Conservation (phyloP, 2,329 filamentous ascomycete species). For the Calonectria crousiana region DNA sequence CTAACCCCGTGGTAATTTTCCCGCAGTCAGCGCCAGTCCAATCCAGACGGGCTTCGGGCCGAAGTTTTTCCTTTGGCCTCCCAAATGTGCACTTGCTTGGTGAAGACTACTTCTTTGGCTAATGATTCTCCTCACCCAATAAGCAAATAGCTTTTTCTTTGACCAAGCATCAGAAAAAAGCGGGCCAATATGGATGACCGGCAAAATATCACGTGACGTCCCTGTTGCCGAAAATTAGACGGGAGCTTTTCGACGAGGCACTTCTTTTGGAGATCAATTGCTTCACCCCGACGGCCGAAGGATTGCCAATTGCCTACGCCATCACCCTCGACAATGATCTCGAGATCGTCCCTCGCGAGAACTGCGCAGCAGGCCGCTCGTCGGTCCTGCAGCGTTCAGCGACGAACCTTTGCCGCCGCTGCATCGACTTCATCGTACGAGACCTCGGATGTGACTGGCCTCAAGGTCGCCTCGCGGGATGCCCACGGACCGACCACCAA, state of each 20-base stretch:
- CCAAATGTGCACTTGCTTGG: not conserved
- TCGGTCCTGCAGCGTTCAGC: constrained; percentile 68
- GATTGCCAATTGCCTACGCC: constrained; percentile 68
- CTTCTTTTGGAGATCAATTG: constrained; percentile 56
- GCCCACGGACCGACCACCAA: constrained; percentile 89
- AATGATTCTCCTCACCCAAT: not conserved
- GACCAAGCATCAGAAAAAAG: not conserved
- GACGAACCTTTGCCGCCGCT: constrained; percentile 70
- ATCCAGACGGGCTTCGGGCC: constrained; percentile 36
- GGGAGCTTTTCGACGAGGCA: constrained; percentile 58
- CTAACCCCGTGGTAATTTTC: not conserved
- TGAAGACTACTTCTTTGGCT: not conserved
- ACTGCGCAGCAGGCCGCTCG: constrained; percentile 70
- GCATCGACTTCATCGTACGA: constrained; percentile 84
- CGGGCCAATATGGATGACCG: constrained; percentile 45
- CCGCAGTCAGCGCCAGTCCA: constrained; percentile 20
- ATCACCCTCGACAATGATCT: constrained; percentile 71
- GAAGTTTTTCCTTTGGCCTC: constrained; percentile 26
- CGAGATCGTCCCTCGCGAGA: constrained; percentile 70
- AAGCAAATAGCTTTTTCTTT: not conserved
- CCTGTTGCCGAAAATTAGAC: constrained; percentile 58
- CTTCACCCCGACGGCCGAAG: constrained; percentile 55
- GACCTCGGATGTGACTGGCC: constrained; percentile 83
- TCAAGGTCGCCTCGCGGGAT: constrained; percentile 95
- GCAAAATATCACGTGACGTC: constrained; percentile 51